Percentiles rank a stretch among this genome's conserved stretches.
phyloP scores from a whole-genome alignment of 129 eudicot genomes.

The Apium graveolens region DNA sequence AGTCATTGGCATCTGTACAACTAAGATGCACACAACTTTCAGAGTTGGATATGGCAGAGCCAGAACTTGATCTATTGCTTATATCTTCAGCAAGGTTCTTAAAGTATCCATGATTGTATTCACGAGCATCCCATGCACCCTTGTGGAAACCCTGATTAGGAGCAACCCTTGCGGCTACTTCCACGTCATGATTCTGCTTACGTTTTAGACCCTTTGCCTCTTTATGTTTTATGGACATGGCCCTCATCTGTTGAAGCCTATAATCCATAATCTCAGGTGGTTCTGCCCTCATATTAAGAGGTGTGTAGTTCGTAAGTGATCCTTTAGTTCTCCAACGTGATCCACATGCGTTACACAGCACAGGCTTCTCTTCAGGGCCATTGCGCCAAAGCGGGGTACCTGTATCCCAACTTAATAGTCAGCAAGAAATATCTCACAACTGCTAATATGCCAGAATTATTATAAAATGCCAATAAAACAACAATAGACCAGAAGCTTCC shows the following conservation, averaged over 20 bases:
- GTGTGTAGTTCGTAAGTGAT: slow-evolving; percentile 78
- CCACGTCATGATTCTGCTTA: slow-evolving; percentile 45
- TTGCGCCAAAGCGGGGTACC: slow-evolving; percentile 99
- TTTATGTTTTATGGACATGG: slow-evolving; percentile 53
- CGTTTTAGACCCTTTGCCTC: slow-evolving; percentile 71
- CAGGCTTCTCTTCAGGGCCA: slow-evolving; percentile 97
- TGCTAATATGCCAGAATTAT: not conserved
- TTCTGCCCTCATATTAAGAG: slow-evolving; percentile 82
- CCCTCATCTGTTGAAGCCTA: slow-evolving; percentile 48
- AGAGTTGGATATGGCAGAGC: slow-evolving; percentile 93
- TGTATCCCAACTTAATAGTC: slow-evolving; percentile 20
- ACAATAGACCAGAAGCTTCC: not conserved
- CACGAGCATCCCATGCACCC: slow-evolving; percentile 29
- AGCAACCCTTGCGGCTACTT: slow-evolving; percentile 34
- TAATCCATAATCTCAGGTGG: slow-evolving; percentile 62
- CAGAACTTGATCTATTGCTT: slow-evolving; percentile 92
- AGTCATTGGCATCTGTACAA: slow-evolving; percentile 83
- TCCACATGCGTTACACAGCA: slow-evolving; percentile 96
- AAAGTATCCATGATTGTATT: slow-evolving; percentile 38
- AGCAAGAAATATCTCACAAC: not conserved
- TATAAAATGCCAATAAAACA: not conserved
- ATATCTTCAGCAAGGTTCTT: slow-evolving; percentile 71
- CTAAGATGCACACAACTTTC: slow-evolving; percentile 85
- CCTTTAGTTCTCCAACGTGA: slow-evolving; percentile 99
- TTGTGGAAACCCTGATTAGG: slow-evolving; percentile 43